These are phyloP conservation scores for Xerophyta viscosa DNA, from an alignment of 106 monocot species.

Conservation along the genomic window DNA sequence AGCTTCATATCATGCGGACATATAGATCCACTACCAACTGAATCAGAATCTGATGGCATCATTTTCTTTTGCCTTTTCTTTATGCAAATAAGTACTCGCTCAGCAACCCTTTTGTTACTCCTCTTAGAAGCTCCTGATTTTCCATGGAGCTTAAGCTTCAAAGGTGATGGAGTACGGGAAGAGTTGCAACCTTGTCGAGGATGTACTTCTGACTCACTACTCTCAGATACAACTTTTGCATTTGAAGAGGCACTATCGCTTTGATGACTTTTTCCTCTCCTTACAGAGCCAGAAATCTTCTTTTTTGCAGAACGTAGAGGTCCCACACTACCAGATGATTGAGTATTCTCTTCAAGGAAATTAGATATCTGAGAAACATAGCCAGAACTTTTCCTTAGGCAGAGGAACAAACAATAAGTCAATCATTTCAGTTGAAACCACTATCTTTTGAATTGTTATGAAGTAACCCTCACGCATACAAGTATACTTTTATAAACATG, in stretches of 20 bases:
- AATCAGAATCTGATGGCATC: constrained; percentile 50
- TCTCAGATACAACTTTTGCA: constrained; percentile 66
- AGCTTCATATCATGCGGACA: constrained; percentile 44
- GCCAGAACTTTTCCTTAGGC: constrained; percentile 35
- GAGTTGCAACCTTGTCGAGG: constrained; percentile 20
- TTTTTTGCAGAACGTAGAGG: constrained; percentile 26
- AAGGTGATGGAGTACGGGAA: constrained; percentile 31
- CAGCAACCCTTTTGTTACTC: constrained; percentile 84
- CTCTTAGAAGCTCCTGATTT: constrained; percentile 43
- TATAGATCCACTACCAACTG: constrained; percentile 41
- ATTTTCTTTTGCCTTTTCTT: constrained; percentile 69
- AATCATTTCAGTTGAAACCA: neutral
- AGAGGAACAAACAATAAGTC: constrained; percentile 7
- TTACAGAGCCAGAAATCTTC: constrained; percentile 32
- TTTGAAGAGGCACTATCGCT: constrained; percentile 85
- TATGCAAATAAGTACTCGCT: constrained; percentile 66
- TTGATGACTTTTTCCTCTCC: constrained; percentile 43
- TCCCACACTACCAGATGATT: constrained; percentile 38
- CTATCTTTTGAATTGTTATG: too few species aligned
- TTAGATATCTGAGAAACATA: constrained; percentile 23
- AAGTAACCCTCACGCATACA: too few species aligned
- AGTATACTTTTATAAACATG: neutral
- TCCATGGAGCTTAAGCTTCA: constrained; percentile 26
- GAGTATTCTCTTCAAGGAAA: constrained; percentile 28
- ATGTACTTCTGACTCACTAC: constrained; percentile 81